These are phyloP conservation scores for Polyplosphaeria fusca DNA, from an alignment of 495 filamentous ascomycete species.

Conservation along the genomic window DNA sequence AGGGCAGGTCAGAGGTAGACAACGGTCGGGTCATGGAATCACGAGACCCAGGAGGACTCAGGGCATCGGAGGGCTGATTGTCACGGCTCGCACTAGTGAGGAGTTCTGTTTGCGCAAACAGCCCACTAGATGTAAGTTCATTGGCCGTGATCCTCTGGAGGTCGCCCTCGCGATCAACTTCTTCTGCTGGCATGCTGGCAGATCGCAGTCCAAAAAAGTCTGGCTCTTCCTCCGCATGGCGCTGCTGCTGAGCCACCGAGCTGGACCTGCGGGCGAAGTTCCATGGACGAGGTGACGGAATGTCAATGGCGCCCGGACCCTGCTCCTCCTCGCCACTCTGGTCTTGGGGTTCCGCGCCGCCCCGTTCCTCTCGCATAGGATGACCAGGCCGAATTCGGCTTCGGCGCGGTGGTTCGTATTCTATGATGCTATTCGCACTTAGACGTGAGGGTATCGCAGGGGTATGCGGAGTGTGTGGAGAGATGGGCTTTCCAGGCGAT, in stretches of 20 bases:
- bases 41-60: slow-evolving; percentile 28
- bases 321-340: slow-evolving; percentile 15
- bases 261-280: slow-evolving; percentile 66
- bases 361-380: slow-evolving; percentile 17
- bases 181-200: slow-evolving; percentile 70
- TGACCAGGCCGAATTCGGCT: slow-evolving; percentile 27
- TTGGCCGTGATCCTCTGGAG: slow-evolving; percentile 31
- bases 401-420: slow-evolving; percentile 50
- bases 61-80: not conserved
- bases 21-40: slow-evolving; percentile 23
- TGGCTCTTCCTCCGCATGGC: slow-evolving; percentile 57
- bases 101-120: slow-evolving; percentile 31
- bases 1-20: slow-evolving; percentile 26
- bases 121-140: slow-evolving; percentile 37
- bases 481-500: slow-evolving; percentile 86
- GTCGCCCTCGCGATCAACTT: slow-evolving; percentile 38
- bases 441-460: slow-evolving; percentile 90
- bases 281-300: slow-evolving; percentile 70
- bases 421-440: slow-evolving; percentile 81
- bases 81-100: slow-evolving; percentile 16
- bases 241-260: slow-evolving; percentile 71
- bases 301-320: slow-evolving; percentile 70
- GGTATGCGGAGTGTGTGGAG: slow-evolving; percentile 90
- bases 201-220: slow-evolving; percentile 65
- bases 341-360: not conserved